phyloP scores from a whole-genome alignment of 257 asterid species.

The Rehmannia glutinosa region DNA sequence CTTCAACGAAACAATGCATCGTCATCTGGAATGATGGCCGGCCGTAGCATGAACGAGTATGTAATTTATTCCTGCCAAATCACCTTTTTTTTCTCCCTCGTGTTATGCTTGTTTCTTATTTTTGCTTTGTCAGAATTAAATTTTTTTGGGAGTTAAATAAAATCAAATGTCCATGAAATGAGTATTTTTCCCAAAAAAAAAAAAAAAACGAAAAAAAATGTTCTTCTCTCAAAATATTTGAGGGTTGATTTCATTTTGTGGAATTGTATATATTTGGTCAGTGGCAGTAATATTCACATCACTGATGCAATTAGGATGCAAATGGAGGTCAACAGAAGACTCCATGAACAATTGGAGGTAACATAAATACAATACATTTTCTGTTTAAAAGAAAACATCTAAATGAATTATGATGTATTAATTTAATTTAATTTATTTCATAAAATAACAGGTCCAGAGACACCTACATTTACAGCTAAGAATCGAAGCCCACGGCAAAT shows the following conservation, averaged over 20 bases:
- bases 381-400: no score
- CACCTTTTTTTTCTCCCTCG: neutral
- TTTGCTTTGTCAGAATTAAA: no score
- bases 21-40: conserved; percentile 81
- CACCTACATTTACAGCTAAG: conserved; percentile 95
- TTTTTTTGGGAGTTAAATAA: no score
- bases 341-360: conserved; percentile 97
- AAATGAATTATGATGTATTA: no score
- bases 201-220: no score
- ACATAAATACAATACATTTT: neutral
- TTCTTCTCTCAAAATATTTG: no score
- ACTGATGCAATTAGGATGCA: conserved; percentile 88
- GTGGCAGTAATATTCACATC: conserved; percentile 35
- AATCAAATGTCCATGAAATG: neutral
- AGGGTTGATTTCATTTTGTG: no score
- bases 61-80: conserved; percentile 9
- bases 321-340: conserved; percentile 96
- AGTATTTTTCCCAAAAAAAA: no score
- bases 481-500: conserved; percentile 97
- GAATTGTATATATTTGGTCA: conserved; percentile 26
- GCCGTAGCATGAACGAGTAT: conserved; percentile 94
- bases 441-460: conserved; percentile 66
- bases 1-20: conserved; percentile 78
- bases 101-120: neutral
- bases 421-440: neutral